Base-by-base conservation (phyloP, 805 yeast species). In the Wickerhamiella spandovensis region DNA sequence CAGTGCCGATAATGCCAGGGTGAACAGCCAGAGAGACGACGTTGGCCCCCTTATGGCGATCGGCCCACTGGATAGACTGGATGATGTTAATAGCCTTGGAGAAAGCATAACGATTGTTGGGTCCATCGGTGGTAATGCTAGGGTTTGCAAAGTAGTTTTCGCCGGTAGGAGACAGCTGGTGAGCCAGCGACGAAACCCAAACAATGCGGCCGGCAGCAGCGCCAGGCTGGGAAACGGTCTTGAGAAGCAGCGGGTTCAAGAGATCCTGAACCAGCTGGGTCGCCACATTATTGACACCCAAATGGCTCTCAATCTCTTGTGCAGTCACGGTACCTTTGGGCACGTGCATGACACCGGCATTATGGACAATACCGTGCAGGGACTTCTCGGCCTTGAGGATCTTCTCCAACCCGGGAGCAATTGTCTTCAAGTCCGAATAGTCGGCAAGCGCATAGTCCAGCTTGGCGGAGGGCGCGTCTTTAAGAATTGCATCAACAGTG, bases 221-320 rank as follows among this genome's bases (percentile, higher is more conserved):
- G 20, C 10, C 10, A 17, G 60, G 56, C 17, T 61, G 57, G n/a
- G 46, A 10, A 2, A 69, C 64, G 2, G 73, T 61, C 24, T 64
- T 56, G 22, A 65, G 50, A 17, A 76, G 52, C 4, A 72, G 52
- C 8, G 73, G 72, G 44, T 59, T 60, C 1, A 59, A 54, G 3
- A 53, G 49, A 49, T 66, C 65, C 53, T 73, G 70, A 20, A 76
- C 60, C n/a, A 73, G 57, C 48, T 67, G 72, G 24, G 75, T 73
- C 1, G 73, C 79, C 15, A 76, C 54, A 18, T 59, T 67, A 58
- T 76, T 76, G 18, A 71, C 68, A 9, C 76, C 79, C 41, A 73
- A 60, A 48, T 71, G 74, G 37, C 64, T 49, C 48, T 76, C 79
- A 50, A 63, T 67, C 8, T 75, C 77, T 59, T 76, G 77, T 10